These are phyloP conservation scores for Psilocybe tampanensis DNA, from an alignment of 768 basidiomycete genomes.

Conservation along the genomic window DNA sequence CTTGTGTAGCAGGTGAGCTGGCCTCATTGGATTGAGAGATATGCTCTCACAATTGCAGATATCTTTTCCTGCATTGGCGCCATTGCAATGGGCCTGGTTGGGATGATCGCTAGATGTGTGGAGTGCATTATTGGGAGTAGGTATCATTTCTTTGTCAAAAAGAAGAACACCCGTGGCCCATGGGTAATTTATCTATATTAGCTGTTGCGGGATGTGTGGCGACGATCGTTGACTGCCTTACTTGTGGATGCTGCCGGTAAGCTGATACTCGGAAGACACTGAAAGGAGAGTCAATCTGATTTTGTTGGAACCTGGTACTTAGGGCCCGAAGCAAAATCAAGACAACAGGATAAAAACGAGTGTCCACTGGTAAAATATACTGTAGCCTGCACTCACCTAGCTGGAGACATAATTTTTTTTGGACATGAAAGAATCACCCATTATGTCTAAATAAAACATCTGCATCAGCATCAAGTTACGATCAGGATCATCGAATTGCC, in stretches of 20 bases:
- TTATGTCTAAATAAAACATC: too few species aligned
- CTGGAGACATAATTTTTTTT: too few species aligned
- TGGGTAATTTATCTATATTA: too few species aligned
- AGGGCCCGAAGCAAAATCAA: slow-evolving; percentile 17
- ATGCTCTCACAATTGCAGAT: slow-evolving; percentile 18
- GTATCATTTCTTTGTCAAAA: slow-evolving; percentile 15
- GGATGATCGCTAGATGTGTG: slow-evolving; percentile 41
- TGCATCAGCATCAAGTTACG: too few species aligned
- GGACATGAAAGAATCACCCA: background rate
- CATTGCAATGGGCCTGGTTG: slow-evolving; percentile 39
- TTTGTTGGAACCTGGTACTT: background rate
- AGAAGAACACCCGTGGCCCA: too few species aligned
- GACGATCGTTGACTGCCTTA: slow-evolving; percentile 44
- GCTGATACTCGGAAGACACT: slow-evolving; percentile 6
- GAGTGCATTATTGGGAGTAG: slow-evolving; percentile 50
- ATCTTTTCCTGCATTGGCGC: slow-evolving; percentile 48
- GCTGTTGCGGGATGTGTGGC: slow-evolving; percentile 44
- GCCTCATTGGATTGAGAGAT: too few species aligned
- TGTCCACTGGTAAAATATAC: too few species aligned
- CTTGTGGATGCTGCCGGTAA: slow-evolving; percentile 47
- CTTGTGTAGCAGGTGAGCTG: slow-evolving; percentile 34
- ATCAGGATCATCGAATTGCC: too few species aligned
- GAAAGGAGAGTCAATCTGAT: background rate
- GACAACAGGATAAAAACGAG: slow-evolving; percentile 23
- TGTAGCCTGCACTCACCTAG: too few species aligned